phyloP scores from a whole-genome alignment of 495 filamentous ascomycete species.

The Penicillium cataractarum region DNA sequence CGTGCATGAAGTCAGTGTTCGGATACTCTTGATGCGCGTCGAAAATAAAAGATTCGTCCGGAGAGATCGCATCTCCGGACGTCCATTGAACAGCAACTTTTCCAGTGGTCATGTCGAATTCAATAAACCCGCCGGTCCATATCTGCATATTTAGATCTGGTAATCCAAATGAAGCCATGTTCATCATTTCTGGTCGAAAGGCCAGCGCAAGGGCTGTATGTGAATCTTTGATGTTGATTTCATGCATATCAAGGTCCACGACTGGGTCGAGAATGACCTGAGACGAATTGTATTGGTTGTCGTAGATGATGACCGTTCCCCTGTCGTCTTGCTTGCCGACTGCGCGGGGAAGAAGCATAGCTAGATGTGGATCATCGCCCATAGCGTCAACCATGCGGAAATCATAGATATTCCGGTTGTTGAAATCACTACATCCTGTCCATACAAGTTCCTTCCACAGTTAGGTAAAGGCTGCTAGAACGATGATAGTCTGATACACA shows the following conservation, averaged over 20 bases:
- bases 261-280: slow-evolving; percentile 32
- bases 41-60: slow-evolving; percentile 27
- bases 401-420: slow-evolving; percentile 36
- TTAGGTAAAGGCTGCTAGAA: neutral
- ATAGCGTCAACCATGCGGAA: slow-evolving; percentile 38
- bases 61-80: slow-evolving; percentile 38
- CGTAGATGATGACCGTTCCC: slow-evolving; percentile 33
- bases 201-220: slow-evolving; percentile 43
- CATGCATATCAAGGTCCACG: slow-evolving; percentile 42
- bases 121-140: slow-evolving; percentile 38
- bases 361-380: slow-evolving; percentile 41
- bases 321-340: neutral
- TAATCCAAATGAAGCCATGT: slow-evolving; percentile 41
- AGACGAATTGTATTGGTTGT: slow-evolving; percentile 36
- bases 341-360: slow-evolving; percentile 39
- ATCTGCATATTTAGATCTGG: slow-evolving; percentile 33
- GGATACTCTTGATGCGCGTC: slow-evolving; percentile 9
- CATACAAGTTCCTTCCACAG: slow-evolving; percentile 36
- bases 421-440: slow-evolving; percentile 31
- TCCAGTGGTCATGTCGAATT: slow-evolving; percentile 45
- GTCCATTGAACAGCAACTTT: slow-evolving; percentile 49
- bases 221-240: slow-evolving; percentile 43
- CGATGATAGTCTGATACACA: slow-evolving; percentile 7
- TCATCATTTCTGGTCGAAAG: slow-evolving; percentile 42
- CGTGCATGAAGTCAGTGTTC: slow-evolving; percentile 61